phyloP scores from a whole-genome alignment of 495 filamentous ascomycete species.

The Endocarpon pusillum region DNA sequence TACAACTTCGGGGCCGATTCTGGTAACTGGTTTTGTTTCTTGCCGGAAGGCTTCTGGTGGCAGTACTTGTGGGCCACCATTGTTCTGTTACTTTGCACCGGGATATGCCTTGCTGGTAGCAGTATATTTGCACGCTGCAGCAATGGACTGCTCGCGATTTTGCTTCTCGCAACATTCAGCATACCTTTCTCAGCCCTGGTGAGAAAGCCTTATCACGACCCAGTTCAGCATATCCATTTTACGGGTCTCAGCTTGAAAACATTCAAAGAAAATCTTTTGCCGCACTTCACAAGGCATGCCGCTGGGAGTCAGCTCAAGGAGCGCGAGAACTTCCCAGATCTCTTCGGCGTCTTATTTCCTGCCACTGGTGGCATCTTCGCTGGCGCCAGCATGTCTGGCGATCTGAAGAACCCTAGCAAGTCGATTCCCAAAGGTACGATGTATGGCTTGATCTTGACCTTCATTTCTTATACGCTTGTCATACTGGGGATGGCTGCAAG shows the following conservation, averaged over 20 bases:
- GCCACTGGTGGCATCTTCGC: slow-evolving; percentile 62
- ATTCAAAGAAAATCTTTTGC: slow-evolving; percentile 52
- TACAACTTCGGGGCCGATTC: slow-evolving; percentile 51
- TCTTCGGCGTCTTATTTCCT: slow-evolving; percentile 79
- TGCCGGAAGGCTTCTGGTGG: slow-evolving; percentile 62
- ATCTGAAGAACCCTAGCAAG: slow-evolving; percentile 68
- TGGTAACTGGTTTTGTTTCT: slow-evolving; percentile 40
- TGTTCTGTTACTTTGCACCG: slow-evolving; percentile 56
- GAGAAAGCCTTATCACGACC: slow-evolving; percentile 45
- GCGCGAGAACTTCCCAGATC: slow-evolving; percentile 58
- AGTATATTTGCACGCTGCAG: slow-evolving; percentile 66
- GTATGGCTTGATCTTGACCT: slow-evolving; percentile 57
- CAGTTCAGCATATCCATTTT: slow-evolving; percentile 46
- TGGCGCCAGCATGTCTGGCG: slow-evolving; percentile 84
- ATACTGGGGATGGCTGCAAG: slow-evolving; percentile 68
- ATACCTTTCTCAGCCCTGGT: slow-evolving; percentile 62
- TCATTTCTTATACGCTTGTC: slow-evolving; percentile 57
- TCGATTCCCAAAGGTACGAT: slow-evolving; percentile 71
- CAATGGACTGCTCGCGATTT: slow-evolving; percentile 57
- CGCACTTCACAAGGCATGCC: slow-evolving; percentile 46
- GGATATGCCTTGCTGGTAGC: slow-evolving; percentile 63
- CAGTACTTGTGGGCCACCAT: slow-evolving; percentile 62
- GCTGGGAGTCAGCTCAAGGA: slow-evolving; percentile 48
- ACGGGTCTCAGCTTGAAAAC: slow-evolving; percentile 58
- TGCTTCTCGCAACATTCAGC: slow-evolving; percentile 61